These are phyloP conservation scores for Penicillium bialowiezense DNA, from an alignment of 495 filamentous ascomycete genomes.

Conservation along the genomic window DNA sequence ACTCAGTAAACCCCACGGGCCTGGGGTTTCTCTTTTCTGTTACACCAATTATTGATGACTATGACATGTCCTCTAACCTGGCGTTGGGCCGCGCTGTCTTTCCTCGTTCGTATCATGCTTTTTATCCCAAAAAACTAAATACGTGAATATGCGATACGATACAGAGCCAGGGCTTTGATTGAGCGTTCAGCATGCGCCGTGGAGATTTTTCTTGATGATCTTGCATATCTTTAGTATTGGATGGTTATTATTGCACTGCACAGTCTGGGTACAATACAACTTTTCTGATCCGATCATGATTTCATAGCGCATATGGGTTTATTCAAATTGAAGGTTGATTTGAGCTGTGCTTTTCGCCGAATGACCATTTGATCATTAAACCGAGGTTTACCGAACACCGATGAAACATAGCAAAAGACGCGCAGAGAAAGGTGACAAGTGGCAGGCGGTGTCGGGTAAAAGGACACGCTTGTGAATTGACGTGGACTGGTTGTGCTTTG, in stretches of 20 bases:
- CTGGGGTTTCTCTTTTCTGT: slow-evolving; percentile 13
- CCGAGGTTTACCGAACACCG: no score
- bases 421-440: no score
- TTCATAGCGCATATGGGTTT: background rate
- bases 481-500: no score
- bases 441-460: no score
- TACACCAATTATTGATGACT: slow-evolving; percentile 18
- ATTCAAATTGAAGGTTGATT: background rate
- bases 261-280: slow-evolving; percentile 5
- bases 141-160: slow-evolving; percentile 23
- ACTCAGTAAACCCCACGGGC: slow-evolving; percentile 33
- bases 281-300: slow-evolving; percentile 2
- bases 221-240: slow-evolving; percentile 26
- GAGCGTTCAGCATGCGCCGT: slow-evolving; percentile 47
- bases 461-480: no score
- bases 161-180: slow-evolving; percentile 29
- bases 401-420: no score
- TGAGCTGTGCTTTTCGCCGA: no score
- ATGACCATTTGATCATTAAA: no score
- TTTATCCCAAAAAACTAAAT: slow-evolving; percentile 18
- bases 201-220: slow-evolving; percentile 32
- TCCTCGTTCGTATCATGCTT: slow-evolving; percentile 18
- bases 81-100: slow-evolving; percentile 35
- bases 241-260: slow-evolving; percentile 14
- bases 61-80: slow-evolving; percentile 38